Percentiles rank a stretch among this genome's conserved stretches.
Conservation (phyloP, 1,284 basidiomycete genomes). For the Coniferiporia sulphurascens region DNA sequence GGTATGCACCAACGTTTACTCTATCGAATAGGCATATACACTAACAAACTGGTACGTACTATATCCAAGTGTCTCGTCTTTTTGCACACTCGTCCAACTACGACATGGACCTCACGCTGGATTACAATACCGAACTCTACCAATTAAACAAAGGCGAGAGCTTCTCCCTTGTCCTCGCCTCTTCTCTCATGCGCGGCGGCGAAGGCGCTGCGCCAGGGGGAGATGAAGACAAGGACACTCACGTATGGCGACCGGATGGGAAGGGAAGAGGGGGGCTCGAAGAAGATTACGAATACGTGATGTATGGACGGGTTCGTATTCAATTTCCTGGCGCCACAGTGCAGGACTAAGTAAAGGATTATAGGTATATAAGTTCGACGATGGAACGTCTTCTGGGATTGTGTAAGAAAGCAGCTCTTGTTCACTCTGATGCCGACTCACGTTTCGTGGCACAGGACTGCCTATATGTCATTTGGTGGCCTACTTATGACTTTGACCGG, state of each 20-base stretch:
- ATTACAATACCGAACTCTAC: conserved; percentile 89
- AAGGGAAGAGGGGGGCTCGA: conserved; percentile 85
- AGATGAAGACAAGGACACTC: conserved; percentile 64
- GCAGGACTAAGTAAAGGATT: neutral
- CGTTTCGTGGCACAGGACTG: conserved; percentile 56
- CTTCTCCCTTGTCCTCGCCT: conserved; percentile 84
- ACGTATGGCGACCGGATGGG: conserved; percentile 86
- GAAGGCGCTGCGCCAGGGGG: conserved; percentile 39
- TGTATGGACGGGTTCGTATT: conserved; percentile 88
- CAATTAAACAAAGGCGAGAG: conserved; percentile 65
- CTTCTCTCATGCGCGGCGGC: conserved; percentile 69
- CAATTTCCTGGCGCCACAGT: conserved; percentile 1
- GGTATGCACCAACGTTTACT: conserved; percentile 45
- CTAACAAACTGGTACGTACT: too few relatives aligned
- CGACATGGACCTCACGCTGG: conserved; percentile 85
- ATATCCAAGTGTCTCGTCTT: conserved; percentile 76
- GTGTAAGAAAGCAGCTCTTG: conserved; percentile 45
- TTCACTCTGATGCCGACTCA: conserved; percentile 12
- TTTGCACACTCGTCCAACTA: conserved; percentile 83
- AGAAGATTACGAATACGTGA: conserved; percentile 98
- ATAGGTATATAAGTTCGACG: conserved; percentile 96
- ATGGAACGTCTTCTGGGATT: conserved; percentile 66
- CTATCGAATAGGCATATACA: conserved; percentile 7
- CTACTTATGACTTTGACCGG: conserved; percentile 93
- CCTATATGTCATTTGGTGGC: conserved; percentile 96